Evolutionary conservation across 129 eudicot genomes (phyloP).

Genomic region (Ambrosia trifida): DNA sequence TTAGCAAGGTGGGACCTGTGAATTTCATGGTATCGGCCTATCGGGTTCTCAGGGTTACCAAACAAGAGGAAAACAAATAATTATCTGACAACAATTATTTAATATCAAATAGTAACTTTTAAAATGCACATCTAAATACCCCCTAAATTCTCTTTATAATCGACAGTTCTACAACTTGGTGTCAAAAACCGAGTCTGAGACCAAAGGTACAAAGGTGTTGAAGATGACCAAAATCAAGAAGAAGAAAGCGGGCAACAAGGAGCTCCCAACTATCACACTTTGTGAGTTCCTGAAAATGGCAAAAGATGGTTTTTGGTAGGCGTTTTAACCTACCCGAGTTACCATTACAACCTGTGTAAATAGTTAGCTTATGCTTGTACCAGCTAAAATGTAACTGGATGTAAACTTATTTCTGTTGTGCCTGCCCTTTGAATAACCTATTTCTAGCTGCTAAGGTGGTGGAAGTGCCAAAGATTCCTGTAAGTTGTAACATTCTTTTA

Average conservation of each 20-base stretch:
- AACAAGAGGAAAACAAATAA: not conserved
- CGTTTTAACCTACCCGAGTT: not conserved
- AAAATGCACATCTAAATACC: not conserved
- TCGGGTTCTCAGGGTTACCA: too few species aligned
- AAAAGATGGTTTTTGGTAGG: slow-evolving; percentile 79
- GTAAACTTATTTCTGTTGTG: slow-evolving; percentile 27
- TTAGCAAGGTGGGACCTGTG: too few species aligned
- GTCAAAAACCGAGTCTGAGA: slow-evolving; percentile 56
- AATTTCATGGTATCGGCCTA: too few species aligned
- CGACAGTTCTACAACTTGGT: slow-evolving; percentile 76
- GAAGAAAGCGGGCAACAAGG: slow-evolving; percentile 47
- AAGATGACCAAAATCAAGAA: slow-evolving; percentile 76
- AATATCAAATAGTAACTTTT: not conserved
- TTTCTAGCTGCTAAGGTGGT: slow-evolving; percentile 2
- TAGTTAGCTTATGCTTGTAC: slow-evolving; percentile 29
- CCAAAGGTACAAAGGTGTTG: slow-evolving; percentile 48
- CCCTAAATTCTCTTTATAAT: not conserved
- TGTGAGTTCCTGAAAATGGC: slow-evolving; percentile 88
- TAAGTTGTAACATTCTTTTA: slow-evolving; percentile 4
- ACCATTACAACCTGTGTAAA: slow-evolving; percentile 20
- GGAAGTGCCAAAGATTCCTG: not conserved
- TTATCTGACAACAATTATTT: not conserved
- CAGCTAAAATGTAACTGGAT: slow-evolving; percentile 4
- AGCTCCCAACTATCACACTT: slow-evolving; percentile 72
- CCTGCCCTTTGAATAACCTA: not conserved